Evolutionary conservation across 495 filamentous ascomycete genomes (phyloP).

Genomic region (Penicillium alfredii): DNA sequence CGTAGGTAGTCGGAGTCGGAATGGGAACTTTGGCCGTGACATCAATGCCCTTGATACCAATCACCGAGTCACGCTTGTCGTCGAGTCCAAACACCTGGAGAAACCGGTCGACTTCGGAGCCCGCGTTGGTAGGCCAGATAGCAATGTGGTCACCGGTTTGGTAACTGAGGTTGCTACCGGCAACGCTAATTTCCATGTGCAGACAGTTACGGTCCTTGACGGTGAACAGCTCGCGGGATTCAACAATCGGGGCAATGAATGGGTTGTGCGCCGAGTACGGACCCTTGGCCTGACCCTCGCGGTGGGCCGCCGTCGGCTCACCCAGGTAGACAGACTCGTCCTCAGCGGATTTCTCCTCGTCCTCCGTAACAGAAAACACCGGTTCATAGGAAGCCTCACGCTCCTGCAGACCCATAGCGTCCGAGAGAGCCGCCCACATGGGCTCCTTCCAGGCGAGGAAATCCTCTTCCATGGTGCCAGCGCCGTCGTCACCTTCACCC

Average conservation of each 20-base stretch:
- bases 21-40: conserved; percentile 96
- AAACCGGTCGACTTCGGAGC: conserved; percentile 87
- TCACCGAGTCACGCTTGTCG: conserved; percentile 73
- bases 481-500: conserved; percentile 95
- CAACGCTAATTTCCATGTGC: conserved; percentile 93
- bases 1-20: conserved; percentile 94
- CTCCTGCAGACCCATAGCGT: conserved; percentile 84
- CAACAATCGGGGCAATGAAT: conserved; percentile 87
- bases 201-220: conserved; percentile 92
- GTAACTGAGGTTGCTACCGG: conserved; percentile 73
- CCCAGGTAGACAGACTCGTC: conserved; percentile 89
- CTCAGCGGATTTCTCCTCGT: conserved; percentile 65
- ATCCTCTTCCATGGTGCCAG: conserved; percentile 99
- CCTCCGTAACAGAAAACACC: conserved; percentile 76
- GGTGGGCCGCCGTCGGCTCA: conserved; percentile 93
- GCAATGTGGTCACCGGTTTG: conserved; percentile 97
- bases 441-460: conserved; percentile 99
- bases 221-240: conserved; percentile 85
- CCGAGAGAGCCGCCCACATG: conserved; percentile 85
- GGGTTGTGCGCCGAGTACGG: conserved; percentile 97
- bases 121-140: conserved; percentile 94
- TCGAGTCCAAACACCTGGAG: conserved; percentile 68
- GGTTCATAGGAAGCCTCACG: conserved; percentile 96
- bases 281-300: conserved; percentile 76
- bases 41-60: conserved; percentile 88